Evolutionary conservation across 208 protist genomes (phyloP).

Genomic region (Tritrichomonas foetus): DNA sequence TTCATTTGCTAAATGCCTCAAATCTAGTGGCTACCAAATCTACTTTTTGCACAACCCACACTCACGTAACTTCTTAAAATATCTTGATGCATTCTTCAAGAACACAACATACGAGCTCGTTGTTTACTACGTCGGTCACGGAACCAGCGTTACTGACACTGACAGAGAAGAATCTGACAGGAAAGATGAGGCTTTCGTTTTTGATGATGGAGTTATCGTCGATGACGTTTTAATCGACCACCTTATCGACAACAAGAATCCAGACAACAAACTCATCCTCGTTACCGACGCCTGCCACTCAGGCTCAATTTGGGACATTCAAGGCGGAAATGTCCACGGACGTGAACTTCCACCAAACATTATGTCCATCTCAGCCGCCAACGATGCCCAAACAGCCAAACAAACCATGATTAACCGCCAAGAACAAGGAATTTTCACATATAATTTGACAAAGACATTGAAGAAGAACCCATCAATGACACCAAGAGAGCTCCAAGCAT

Average conservation of each 20-base stretch:
- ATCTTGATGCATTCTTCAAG: background rate
- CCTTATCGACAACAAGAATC: background rate
- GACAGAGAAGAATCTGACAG: background rate
- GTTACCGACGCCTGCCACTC: background rate
- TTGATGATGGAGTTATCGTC: background rate
- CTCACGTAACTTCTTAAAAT: background rate
- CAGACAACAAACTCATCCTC: background rate
- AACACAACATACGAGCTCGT: background rate
- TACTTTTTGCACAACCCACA: background rate
- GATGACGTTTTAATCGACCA: background rate
- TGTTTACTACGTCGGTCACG: constrained; percentile 4
- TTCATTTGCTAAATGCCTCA: background rate
- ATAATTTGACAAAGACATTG: constrained; percentile 27
- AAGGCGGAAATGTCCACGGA: background rate
- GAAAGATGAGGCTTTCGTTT: background rate
- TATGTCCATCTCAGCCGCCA: background rate
- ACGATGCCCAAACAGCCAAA: background rate
- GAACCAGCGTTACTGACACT: background rate
- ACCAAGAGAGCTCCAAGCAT: background rate
- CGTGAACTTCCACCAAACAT: background rate
- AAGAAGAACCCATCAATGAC: background rate
- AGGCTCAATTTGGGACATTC: constrained; percentile 18
- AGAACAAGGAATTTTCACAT: constrained; percentile 12
- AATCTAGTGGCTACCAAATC: background rate
- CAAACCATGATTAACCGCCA: background rate